Percentiles rank a stretch among this genome's conserved stretches.
These are phyloP conservation scores for Akanthomyces uredinophilus DNA, from an alignment of 2,329 filamentous ascomycete species.

Conservation along the genomic window DNA sequence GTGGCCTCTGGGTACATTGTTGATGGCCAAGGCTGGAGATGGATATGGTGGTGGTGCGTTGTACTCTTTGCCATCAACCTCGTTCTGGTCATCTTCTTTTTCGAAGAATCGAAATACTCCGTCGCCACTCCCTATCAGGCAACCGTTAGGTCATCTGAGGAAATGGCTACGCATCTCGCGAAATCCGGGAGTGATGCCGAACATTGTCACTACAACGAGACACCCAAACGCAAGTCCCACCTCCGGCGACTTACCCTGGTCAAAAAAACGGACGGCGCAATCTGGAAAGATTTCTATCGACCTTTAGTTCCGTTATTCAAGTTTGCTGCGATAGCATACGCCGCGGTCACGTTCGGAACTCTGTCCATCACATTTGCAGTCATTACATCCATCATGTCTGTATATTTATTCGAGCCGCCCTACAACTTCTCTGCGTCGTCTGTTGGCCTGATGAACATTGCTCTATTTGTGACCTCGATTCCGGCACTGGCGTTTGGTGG, in stretches of 20 bases:
- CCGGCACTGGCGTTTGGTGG: conserved; percentile 34
- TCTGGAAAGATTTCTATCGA: neutral
- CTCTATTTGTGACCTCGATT: conserved; percentile 31
- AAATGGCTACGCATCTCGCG: neutral
- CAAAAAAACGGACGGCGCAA: neutral
- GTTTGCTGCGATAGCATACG: conserved; percentile 3
- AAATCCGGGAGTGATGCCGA: neutral
- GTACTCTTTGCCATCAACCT: neutral
- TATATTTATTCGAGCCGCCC: conserved; percentile 19
- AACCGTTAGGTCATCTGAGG: neutral
- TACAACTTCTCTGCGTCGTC: conserved; percentile 25
- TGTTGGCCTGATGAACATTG: conserved; percentile 23
- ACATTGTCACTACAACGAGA: neutral
- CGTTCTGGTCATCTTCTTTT: neutral
- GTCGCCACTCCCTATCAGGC: neutral
- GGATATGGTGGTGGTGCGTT: conserved; percentile 24
- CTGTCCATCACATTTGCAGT: neutral
- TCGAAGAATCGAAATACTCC: conserved; percentile 1
- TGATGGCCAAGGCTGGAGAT: conserved; percentile 24
- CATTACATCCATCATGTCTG: neutral
- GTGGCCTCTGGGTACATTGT: conserved; percentile 20
- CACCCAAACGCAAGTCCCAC: neutral
- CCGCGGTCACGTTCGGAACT: neutral
- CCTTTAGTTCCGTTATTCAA: neutral
- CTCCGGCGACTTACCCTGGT: neutral